These are phyloP conservation scores for Austroboletus novae-zelandiae DNA, from an alignment of 1,284 basidiomycete species.

Conservation along the genomic window DNA sequence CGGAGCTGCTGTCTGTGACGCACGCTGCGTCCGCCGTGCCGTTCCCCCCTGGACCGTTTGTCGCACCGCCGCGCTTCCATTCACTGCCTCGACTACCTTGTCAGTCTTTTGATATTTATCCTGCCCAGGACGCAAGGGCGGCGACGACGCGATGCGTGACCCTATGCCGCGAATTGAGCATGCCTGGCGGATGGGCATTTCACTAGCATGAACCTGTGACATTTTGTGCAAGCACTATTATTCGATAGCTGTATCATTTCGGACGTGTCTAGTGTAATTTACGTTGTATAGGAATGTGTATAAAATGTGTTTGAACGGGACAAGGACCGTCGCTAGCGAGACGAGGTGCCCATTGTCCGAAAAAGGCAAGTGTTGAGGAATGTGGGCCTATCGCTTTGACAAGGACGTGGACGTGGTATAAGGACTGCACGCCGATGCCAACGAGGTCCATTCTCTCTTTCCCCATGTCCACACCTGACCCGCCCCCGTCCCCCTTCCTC, in stretches of 20 bases:
- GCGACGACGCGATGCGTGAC: slow-evolving; percentile 10
- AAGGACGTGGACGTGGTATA: slow-evolving; percentile 25
- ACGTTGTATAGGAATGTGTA: slow-evolving; percentile 7
- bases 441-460: neutral
- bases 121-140: slow-evolving; percentile 13
- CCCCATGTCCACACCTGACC: slow-evolving; percentile 14
- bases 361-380: slow-evolving; percentile 35
- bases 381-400: slow-evolving; percentile 29
- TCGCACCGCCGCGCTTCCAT: slow-evolving; percentile 14
- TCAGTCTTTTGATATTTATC: slow-evolving; percentile 17
- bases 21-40: neutral
- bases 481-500: slow-evolving; percentile 28
- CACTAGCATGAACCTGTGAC: slow-evolving; percentile 9
- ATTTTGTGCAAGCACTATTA: slow-evolving; percentile 1
- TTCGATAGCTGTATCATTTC: slow-evolving; percentile 18
- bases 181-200: slow-evolving; percentile 38
- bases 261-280: slow-evolving; percentile 21
- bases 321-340: slow-evolving; percentile 19
- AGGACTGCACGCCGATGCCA: slow-evolving; percentile 23
- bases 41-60: slow-evolving; percentile 14
- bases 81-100: slow-evolving; percentile 31
- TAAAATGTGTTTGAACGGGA: slow-evolving; percentile 18
- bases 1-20: slow-evolving; percentile 12
- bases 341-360: slow-evolving; percentile 26
- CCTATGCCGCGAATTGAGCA: slow-evolving; percentile 29